These are phyloP conservation scores for Capronia americana DNA, from an alignment of 2,329 filamentous ascomycete genomes.

Conservation along the genomic window DNA sequence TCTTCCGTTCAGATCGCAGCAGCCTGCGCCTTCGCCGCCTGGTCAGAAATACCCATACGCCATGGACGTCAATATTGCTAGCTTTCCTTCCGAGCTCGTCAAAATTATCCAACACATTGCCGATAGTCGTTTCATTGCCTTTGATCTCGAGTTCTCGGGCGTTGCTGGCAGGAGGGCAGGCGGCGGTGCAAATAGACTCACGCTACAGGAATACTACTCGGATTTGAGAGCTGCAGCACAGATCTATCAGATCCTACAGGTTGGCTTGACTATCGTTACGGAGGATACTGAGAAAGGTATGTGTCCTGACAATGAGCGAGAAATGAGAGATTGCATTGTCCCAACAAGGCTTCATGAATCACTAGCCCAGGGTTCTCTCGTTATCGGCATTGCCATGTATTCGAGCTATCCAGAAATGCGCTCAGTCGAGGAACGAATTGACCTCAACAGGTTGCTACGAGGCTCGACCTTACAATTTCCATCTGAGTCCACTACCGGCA, in stretches of 20 bases:
- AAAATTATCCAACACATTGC: constrained; percentile 64
- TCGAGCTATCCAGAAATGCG: not conserved
- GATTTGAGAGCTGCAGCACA: constrained; percentile 67
- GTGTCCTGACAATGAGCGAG: not conserved
- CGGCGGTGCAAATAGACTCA: constrained; percentile 47
- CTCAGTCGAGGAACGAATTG: not conserved
- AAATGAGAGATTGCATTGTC: not conserved
- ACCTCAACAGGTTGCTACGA: constrained; percentile 57
- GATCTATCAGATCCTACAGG: constrained; percentile 68
- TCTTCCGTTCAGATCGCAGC: constrained; percentile 24
- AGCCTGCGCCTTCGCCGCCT: constrained; percentile 12
- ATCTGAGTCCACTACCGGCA: constrained; percentile 62
- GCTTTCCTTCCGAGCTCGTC: constrained; percentile 36
- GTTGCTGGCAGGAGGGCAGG: constrained; percentile 52
- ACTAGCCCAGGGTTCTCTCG: not conserved
- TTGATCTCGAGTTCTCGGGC: constrained; percentile 72
- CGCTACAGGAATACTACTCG: constrained; percentile 65
- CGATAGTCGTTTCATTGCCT: constrained; percentile 65
- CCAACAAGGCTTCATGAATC: not conserved
- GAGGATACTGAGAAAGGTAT: constrained; percentile 60
- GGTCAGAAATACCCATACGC: constrained; percentile 15
- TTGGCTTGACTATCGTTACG: constrained; percentile 70
- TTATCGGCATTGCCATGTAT: not conserved
- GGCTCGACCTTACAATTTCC: constrained; percentile 69
- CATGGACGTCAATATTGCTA: constrained; percentile 38